Base-by-base conservation (phyloP, 371 early-diverging fungal species). In the Syncephalastrum racemosum region DNA sequence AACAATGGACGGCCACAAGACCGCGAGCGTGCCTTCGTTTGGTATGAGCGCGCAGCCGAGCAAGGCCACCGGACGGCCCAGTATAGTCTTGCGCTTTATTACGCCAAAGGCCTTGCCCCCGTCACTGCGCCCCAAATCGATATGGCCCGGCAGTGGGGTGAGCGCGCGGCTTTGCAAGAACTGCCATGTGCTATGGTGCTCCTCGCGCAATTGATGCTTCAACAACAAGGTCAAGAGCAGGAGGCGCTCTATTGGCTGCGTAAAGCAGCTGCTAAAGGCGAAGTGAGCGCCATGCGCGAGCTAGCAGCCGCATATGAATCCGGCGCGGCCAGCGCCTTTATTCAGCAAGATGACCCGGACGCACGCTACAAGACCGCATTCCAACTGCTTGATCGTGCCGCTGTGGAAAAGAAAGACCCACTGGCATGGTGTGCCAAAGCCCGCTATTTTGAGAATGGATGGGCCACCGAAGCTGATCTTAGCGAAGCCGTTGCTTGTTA, bases 31-130 rank as follows among this genome's bases (percentile, higher is more conserved):
- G 82, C 85, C 3, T 63, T 78, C 36, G 31, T 64, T 1, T 84
- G 80, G 81, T 82, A 74, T 46, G 41, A 24, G 10, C 69, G 68
- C 48, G 73, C 84, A 24, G 82, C 81, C 4, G 70, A 77, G 15
- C 58, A 68, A 20, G 77, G 80, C 2, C 59, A 80, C 58, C 48
- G 59, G 12, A 54, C 50, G 18, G 79, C 81, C n/a, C 73, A 66
- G 48, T 63, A 66, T 27, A 59, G 68, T 41, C 50, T 80, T 19
- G 78, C 80, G 52, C 59, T 72, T n/a, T 69, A 75, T 41, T 73
- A 77, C 39, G 67, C 67, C 13, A 62, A 81, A 36, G 82, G 86
- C 10, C 53, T 64, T 15, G 67, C 47, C 1, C 59, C 71, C 13
- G 53, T 72, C 3, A 44, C 58, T 12, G 60, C 13, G 12, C n/a